These are phyloP conservation scores for Plasmodium vinckei DNA, from an alignment of 169 alveolate species.

Conservation along the genomic window DNA sequence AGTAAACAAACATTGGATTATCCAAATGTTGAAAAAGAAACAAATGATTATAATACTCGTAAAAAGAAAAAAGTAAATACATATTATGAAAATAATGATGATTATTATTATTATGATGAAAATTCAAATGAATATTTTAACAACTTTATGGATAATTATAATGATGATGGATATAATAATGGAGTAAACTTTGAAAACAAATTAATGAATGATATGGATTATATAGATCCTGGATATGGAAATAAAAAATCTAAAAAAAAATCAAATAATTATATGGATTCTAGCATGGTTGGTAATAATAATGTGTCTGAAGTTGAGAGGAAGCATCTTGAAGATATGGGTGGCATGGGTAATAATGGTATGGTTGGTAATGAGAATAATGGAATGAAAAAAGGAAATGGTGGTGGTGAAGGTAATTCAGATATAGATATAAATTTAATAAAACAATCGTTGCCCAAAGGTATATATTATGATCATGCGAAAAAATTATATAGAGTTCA, in stretches of 20 bases:
- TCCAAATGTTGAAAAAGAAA: slow-evolving; percentile 29
- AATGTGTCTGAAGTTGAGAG: slow-evolving; percentile 19
- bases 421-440: slow-evolving; percentile 23
- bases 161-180: neutral
- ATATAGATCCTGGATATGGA: neutral
- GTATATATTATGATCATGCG: slow-evolving; percentile 74
- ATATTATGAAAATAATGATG: slow-evolving; percentile 2
- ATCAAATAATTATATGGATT: neutral
- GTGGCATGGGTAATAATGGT: neutral
- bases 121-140: slow-evolving; percentile 10
- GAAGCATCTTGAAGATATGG: neutral
- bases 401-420: slow-evolving; percentile 2
- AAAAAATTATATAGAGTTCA: slow-evolving; percentile 70
- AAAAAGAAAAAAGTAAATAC: slow-evolving; percentile 33
- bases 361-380: neutral
- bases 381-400: slow-evolving; percentile 20
- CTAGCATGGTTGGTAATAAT: neutral
- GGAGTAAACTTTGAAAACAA: slow-evolving; percentile 4
- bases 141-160: neutral
- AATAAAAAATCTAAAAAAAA: slow-evolving; percentile 17
- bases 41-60: slow-evolving; percentile 39
- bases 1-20: slow-evolving; percentile 7
- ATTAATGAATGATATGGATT: neutral
- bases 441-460: slow-evolving; percentile 58
- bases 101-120: slow-evolving; percentile 33